Evolutionary conservation across 2,329 filamentous ascomycete species (phyloP), one percentile per base, ranked within the genome.

Genomic region (Alternaria burnsii): DNA sequence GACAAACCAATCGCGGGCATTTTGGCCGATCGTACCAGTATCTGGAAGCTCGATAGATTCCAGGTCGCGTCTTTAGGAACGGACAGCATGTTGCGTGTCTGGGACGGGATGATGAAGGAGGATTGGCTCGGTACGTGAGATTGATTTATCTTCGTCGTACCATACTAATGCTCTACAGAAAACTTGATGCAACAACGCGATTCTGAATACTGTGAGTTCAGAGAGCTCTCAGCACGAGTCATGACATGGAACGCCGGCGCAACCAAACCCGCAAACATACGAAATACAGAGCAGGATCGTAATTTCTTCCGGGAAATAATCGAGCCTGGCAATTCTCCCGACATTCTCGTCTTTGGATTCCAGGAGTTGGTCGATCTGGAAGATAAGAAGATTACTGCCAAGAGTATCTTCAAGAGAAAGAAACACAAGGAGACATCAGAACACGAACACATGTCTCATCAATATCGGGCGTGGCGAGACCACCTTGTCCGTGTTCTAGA

Each of bases 301-400:
- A 84, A 85, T 43, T 98, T 98, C 77, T 91, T 98, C 72, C 88
- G 89, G 66, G 88, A 94, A 58, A 85, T 97, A 16, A 83, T 99
- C 26, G 87, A 89, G 65, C 87, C 86, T n/a, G 89, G 91, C 63
- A 86, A 90, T 40, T 88, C 91, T 8, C 93, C 95, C 0, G 95
- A 98, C 69, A 93, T 99, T 51, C 81, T 98, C 3, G 87, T 98
- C 1, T 99, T 99, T 82, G 94, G 94, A 1, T 99, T 99, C 78
- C 95, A 99, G 78, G 95, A 99, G 79, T 85, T 99, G n/a, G 95
- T 99, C 4, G 95, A 99, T 74, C 84, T 99, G 8, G 95, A 99
- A 77, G 92, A 99, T 80, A 98, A 98, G 82, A 96, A 94, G 68
- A 91, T 96, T 52, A 98, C 94, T 22, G 95, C 95, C n/a, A 97